Evolutionary conservation across 495 filamentous ascomycete species (phyloP).

Genomic region (Amniculicola lignicola): DNA sequence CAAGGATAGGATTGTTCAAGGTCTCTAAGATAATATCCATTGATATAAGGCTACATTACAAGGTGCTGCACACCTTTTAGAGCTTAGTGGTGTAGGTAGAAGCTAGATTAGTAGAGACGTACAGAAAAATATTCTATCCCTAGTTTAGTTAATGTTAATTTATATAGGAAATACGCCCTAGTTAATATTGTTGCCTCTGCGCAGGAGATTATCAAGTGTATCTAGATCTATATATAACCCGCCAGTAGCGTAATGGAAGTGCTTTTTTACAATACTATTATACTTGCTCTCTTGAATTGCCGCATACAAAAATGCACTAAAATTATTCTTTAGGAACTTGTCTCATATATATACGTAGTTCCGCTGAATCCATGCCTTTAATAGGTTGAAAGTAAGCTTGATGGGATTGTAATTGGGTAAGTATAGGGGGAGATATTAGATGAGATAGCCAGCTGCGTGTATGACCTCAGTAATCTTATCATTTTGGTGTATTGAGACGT

Average conservation of each 20-base stretch:
- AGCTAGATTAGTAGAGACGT: no score
- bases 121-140: no score
- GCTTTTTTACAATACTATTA: not conserved
- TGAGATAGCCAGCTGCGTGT: slow-evolving; percentile 36
- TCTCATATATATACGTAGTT: not conserved
- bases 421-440: slow-evolving; percentile 41
- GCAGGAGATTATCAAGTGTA: no score
- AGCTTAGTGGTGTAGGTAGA: no score
- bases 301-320: not conserved
- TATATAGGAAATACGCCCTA: no score
- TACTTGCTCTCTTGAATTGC: not conserved
- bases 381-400: slow-evolving; percentile 31
- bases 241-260: not conserved
- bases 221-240: no score
- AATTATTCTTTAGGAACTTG: not conserved
- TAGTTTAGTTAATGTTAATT: no score
- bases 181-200: no score
- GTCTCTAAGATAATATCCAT: no score
- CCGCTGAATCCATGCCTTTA: slow-evolving; percentile 9
- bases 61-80: no score
- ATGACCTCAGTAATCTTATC: not conserved
- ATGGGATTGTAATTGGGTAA: slow-evolving; percentile 39
- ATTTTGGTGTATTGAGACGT: slow-evolving; percentile 11
- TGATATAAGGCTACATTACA: no score
- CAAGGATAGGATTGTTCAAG: no score